phyloP scores from a whole-genome alignment of 1,284 basidiomycete species.

The Bjerkandera adusta region DNA sequence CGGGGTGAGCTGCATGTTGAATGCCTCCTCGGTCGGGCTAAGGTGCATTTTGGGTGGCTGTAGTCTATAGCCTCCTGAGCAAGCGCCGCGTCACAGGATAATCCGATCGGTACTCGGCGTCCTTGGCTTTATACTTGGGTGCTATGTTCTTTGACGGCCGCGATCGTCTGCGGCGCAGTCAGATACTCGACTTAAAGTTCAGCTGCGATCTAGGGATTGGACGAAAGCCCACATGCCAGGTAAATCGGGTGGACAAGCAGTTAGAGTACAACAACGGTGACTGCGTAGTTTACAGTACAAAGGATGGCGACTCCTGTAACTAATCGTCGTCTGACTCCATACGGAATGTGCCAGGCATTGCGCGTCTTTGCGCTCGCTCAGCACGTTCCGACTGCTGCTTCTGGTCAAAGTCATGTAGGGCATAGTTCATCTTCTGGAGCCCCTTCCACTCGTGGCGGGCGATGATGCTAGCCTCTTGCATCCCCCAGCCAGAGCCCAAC shows the following conservation, averaged over 20 bases:
- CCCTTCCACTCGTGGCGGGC: constrained; percentile 96
- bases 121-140: no score
- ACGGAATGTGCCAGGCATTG: constrained; percentile 14
- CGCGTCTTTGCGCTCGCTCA: constrained; percentile 21
- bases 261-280: no score
- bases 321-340: constrained; percentile 9
- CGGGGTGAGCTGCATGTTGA: constrained; percentile 21
- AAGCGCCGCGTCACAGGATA: background rate
- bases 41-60: constrained; percentile 18
- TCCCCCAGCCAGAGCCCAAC: constrained; percentile 52
- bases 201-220: no score
- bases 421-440: constrained; percentile 64
- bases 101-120: no score
- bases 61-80: background rate
- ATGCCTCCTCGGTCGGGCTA: constrained; percentile 17
- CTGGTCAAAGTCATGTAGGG: constrained; percentile 76
- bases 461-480: constrained; percentile 59
- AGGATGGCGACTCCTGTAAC: background rate
- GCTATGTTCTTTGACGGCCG: no score
- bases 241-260: no score
- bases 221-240: no score
- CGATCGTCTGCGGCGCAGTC: no score
- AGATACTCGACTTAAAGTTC: no score
- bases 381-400: constrained; percentile 39
- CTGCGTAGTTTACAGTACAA: background rate